These are phyloP conservation scores for Nakaseomyces bracarensis DNA, from an alignment of 1,139 yeast species.

Conservation along the genomic window DNA sequence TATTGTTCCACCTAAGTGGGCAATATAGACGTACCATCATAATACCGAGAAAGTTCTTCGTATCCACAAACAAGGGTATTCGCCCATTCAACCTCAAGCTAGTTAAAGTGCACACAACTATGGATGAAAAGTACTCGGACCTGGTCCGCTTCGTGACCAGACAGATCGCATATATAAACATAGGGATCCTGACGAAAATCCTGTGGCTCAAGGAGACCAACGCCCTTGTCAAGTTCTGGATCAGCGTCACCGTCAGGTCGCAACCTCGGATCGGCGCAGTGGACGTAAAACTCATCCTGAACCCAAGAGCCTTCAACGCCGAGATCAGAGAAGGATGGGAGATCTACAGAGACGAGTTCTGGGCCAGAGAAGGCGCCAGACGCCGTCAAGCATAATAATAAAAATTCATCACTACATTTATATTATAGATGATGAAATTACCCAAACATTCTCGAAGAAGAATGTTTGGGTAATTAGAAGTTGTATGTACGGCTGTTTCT, in stretches of 20 bases:
- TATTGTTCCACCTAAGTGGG: constrained; percentile 78
- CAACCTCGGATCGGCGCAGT: constrained; percentile 43
- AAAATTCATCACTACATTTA: not conserved
- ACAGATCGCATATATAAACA: constrained; percentile 22
- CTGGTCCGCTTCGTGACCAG: constrained; percentile 31
- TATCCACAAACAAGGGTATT: constrained; percentile 78
- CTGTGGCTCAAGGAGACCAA: constrained; percentile 15
- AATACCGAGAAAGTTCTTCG: constrained; percentile 66
- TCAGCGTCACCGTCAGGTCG: constrained; percentile 32
- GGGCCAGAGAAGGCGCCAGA: constrained; percentile 78
- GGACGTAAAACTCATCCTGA: constrained; percentile 59
- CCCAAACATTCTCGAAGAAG: constrained; percentile 1
- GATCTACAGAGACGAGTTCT: constrained; percentile 81
- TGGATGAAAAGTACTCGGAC: constrained; percentile 47
- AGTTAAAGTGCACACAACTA: constrained; percentile 58
- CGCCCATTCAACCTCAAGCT: constrained; percentile 72
- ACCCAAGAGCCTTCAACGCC: constrained; percentile 72
- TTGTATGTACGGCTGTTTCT: no score
- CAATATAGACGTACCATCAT: constrained; percentile 81
- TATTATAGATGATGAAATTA: not conserved
- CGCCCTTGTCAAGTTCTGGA: constrained; percentile 30
- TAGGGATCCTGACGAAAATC: constrained; percentile 15
- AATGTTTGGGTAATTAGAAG: no score
- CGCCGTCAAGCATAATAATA: constrained; percentile 38
- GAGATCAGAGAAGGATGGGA: constrained; percentile 95